Evolutionary conservation across 306 rosid species (phyloP).

Genomic region (Prosopis cineraria): DNA sequence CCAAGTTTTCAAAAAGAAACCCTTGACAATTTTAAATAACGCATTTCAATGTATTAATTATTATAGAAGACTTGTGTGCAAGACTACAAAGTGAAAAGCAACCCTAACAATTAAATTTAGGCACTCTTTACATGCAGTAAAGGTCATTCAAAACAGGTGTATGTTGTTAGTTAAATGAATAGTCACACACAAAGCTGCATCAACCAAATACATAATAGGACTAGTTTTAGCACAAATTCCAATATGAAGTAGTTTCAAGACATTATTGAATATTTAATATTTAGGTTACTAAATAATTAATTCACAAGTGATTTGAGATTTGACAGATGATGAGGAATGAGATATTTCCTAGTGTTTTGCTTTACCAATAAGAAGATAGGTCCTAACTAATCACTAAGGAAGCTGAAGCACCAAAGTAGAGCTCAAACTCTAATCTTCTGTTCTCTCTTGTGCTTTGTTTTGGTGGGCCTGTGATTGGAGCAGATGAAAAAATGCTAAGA

Average conservation of each 20-base stretch:
- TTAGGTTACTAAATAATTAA: not conserved
- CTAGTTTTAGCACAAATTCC: not conserved
- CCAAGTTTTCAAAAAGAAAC: slow-evolving; percentile 8
- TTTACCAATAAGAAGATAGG: not conserved
- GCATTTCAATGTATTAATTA: not conserved
- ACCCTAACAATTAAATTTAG: not conserved
- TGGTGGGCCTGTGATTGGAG: not conserved
- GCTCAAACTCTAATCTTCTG: not conserved
- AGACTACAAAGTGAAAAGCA: not conserved
- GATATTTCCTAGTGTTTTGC: not conserved
- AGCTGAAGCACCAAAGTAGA: not conserved
- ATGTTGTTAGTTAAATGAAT: not conserved
- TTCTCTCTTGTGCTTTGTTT: not conserved
- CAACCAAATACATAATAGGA: slow-evolving; percentile 5
- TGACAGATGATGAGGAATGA: not conserved
- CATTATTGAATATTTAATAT: not conserved
- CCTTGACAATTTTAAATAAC: slow-evolving; percentile 16
- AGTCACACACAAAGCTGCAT: not conserved
- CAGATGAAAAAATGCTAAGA: not conserved
- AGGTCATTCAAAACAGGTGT: slow-evolving; percentile 4
- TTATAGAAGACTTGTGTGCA: not conserved
- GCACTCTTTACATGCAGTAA: not conserved
- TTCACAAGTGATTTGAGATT: not conserved
- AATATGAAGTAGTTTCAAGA: not conserved
- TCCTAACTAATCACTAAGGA: not conserved